Evolutionary conservation across 1,284 basidiomycete species (phyloP).

Genomic region (Gomphus bonarii): DNA sequence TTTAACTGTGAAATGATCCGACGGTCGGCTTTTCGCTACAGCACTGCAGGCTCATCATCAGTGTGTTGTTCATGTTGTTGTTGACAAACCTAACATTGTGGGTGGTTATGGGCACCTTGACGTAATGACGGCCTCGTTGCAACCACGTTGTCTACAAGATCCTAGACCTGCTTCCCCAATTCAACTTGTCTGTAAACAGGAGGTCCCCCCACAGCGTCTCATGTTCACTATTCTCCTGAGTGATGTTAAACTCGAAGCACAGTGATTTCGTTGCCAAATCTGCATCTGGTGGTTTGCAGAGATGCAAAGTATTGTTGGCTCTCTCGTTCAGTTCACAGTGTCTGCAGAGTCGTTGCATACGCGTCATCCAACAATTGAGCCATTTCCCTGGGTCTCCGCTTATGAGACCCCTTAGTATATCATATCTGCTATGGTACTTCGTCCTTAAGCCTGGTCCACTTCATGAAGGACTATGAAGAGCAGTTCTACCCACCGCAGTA

Average conservation of each 20-base stretch:
- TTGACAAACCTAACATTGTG: background rate
- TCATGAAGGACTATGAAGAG: slow-evolving; percentile 9
- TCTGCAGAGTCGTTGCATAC: background rate
- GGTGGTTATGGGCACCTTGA: background rate
- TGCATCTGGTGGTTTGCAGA: background rate
- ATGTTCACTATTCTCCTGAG: background rate
- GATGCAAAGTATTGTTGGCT: background rate
- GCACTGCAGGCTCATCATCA: no score
- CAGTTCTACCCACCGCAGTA: background rate
- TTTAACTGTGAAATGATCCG: no score
- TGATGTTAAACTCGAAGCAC: background rate
- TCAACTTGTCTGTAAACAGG: background rate
- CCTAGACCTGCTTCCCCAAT: background rate
- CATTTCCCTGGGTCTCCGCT: slow-evolving; percentile 3
- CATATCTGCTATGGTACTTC: background rate
- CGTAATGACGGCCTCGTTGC: background rate
- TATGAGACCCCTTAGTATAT: background rate
- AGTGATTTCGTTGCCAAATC: background rate
- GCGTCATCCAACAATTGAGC: background rate
- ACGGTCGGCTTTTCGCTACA: no score
- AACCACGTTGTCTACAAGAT: background rate
- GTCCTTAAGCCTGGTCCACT: background rate
- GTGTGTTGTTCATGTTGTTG: no score
- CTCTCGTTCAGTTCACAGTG: background rate
- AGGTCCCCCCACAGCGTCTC: background rate